These are phyloP conservation scores for Termitomyces bulborhizus DNA, from an alignment of 768 basidiomycete species.

Conservation along the genomic window DNA sequence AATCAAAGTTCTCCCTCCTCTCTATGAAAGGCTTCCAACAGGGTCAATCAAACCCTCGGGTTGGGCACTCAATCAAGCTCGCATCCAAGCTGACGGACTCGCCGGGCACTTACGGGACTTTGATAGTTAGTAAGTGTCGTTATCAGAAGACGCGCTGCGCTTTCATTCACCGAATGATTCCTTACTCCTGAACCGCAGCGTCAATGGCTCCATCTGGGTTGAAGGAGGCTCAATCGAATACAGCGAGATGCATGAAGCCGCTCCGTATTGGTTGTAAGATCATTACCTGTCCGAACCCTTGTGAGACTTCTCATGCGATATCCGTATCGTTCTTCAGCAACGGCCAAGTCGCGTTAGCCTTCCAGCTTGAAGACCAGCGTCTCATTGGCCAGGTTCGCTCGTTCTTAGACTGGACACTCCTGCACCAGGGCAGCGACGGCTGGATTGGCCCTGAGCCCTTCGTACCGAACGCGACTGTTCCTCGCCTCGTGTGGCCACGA, in stretches of 20 bases:
- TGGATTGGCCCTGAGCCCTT: slow-evolving; percentile 37
- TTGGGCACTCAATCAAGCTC: slow-evolving; percentile 34
- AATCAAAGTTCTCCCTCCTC: slow-evolving; percentile 23
- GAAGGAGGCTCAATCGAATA: slow-evolving; percentile 36
- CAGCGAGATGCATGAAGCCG: slow-evolving; percentile 37
- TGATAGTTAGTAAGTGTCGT: slow-evolving; percentile 27
- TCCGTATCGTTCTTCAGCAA: slow-evolving; percentile 19
- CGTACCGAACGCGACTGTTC: slow-evolving; percentile 28
- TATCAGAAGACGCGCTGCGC: not conserved
- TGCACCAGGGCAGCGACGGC: slow-evolving; percentile 29
- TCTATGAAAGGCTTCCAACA: slow-evolving; percentile 26
- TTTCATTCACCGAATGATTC: not conserved
- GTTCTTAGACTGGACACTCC: slow-evolving; percentile 34
- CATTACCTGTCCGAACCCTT: not conserved
- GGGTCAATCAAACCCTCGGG: slow-evolving; percentile 32
- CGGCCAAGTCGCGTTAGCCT: slow-evolving; percentile 35
- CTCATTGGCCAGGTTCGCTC: slow-evolving; percentile 30
- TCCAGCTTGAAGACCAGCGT: slow-evolving; percentile 30
- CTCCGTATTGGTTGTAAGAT: slow-evolving; percentile 39
- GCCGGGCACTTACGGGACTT: slow-evolving; percentile 36
- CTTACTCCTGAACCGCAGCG: slow-evolving; percentile 16
- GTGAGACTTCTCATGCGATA: not conserved
- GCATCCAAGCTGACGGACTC: slow-evolving; percentile 33
- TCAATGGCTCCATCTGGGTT: slow-evolving; percentile 38
- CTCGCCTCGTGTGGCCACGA: slow-evolving; percentile 36